These are phyloP conservation scores for Erythrobasidium hasegawianum DNA, from an alignment of 1,284 basidiomycete genomes.

Conservation along the genomic window DNA sequence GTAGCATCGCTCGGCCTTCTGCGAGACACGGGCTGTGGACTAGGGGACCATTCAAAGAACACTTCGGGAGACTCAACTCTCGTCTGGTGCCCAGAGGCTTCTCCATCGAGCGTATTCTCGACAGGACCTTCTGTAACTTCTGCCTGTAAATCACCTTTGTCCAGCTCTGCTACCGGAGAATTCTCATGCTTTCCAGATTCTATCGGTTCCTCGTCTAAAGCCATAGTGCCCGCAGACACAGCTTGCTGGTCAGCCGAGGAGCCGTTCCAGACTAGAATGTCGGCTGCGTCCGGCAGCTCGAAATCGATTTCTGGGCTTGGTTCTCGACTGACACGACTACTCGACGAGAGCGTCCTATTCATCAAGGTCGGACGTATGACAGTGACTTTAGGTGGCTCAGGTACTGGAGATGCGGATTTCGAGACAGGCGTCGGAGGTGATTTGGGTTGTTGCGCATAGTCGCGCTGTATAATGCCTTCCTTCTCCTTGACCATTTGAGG, in stretches of 20 bases:
- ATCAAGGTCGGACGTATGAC: conserved; percentile 18
- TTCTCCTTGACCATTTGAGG: conserved; percentile 21
- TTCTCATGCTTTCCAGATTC: neutral
- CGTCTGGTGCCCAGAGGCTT: neutral
- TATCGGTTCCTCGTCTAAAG: conserved; percentile 17
- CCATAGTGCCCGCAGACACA: neutral
- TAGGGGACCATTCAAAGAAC: conserved; percentile 47
- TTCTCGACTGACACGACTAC: neutral
- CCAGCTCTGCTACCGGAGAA: neutral
- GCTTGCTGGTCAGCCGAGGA: conserved; percentile 15
- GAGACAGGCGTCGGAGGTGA: neutral
- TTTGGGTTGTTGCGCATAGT: conserved; percentile 24
- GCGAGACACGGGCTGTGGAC: conserved; percentile 38
- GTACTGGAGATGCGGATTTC: neutral
- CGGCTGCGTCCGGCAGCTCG: neutral
- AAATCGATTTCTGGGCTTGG: neutral
- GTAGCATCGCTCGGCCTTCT: conserved; percentile 13
- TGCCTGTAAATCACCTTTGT: conserved; percentile 32
- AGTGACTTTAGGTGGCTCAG: neutral
- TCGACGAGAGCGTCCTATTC: conserved; percentile 17
- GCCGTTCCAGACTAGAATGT: neutral
- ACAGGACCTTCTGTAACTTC: conserved; percentile 2
- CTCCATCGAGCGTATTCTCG: neutral
- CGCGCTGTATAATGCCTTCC: conserved; percentile 32
- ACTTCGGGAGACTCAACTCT: conserved; percentile 38